These are phyloP conservation scores for Septoria linicola DNA, from an alignment of 2,329 filamentous ascomycete species.

Conservation along the genomic window DNA sequence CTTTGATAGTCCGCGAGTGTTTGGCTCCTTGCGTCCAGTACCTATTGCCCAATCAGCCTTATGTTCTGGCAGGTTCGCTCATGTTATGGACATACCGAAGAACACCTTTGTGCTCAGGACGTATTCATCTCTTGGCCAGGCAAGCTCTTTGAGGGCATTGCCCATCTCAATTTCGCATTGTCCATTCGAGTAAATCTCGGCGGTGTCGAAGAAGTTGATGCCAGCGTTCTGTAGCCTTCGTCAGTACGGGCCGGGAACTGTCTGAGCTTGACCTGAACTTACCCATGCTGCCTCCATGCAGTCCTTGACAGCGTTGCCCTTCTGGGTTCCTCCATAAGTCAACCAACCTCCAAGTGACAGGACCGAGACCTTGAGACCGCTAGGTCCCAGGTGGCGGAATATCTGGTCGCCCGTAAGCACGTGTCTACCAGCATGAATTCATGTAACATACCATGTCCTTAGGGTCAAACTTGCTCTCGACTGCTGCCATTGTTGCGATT, in stretches of 20 bases:
- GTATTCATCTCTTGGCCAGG: constrained; percentile 50
- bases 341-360: constrained; percentile 50
- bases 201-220: constrained; percentile 52
- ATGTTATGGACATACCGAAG: constrained; percentile 48
- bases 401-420: constrained; percentile 21
- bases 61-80: neutral
- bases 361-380: constrained; percentile 53
- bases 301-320: constrained; percentile 52
- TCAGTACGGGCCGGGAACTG: constrained; percentile 3
- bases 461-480: constrained; percentile 51
- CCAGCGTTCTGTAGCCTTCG: constrained; percentile 39
- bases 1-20: constrained; percentile 51
- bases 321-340: constrained; percentile 52
- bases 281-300: constrained; percentile 49
- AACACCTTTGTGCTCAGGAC: constrained; percentile 49
- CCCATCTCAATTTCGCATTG: constrained; percentile 63
- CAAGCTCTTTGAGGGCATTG: constrained; percentile 46
- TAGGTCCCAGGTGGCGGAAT: constrained; percentile 47
- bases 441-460: constrained; percentile 45
- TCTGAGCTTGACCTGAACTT: neutral
- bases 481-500: constrained; percentile 33
- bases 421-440: neutral
- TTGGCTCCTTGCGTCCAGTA: constrained; percentile 56
- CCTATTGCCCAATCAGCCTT: neutral
- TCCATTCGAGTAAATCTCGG: constrained; percentile 57